phyloP scores from a whole-genome alignment of 805 yeast genomes.

The Priceomyces fermenticarens region DNA sequence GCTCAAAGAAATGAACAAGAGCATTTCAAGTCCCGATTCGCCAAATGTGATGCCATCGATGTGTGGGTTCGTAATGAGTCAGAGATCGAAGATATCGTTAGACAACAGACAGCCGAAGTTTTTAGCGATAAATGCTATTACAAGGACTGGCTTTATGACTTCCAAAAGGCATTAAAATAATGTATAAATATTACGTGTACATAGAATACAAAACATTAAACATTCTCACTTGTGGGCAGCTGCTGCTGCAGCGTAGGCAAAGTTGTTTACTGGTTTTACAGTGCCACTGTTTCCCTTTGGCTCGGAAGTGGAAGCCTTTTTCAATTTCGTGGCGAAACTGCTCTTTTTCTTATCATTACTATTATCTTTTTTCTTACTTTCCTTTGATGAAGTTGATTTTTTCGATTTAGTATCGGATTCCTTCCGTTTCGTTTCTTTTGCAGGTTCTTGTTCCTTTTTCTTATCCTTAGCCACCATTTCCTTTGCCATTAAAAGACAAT shows the following conservation, averaged over 20 bases:
- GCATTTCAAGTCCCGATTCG: constrained; percentile 18
- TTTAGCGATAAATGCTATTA: constrained; percentile 36
- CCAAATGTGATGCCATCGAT: constrained; percentile 26
- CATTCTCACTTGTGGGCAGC: constrained; percentile 32
- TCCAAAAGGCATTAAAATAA: constrained; percentile 8
- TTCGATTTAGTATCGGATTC: constrained; percentile 1
- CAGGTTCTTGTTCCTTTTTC: constrained; percentile 6
- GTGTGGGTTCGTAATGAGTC: constrained; percentile 37
- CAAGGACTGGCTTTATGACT: constrained; percentile 33
- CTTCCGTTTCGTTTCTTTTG: constrained; percentile 8
- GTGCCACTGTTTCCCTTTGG: background rate
- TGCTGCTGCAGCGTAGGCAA: constrained; percentile 48
- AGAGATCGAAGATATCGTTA: constrained; percentile 30
- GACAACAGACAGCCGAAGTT: constrained; percentile 28
- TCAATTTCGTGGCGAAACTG: constrained; percentile 1
- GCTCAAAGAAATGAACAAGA: constrained; percentile 25
- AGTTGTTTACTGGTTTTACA: constrained; percentile 20
- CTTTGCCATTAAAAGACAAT: constrained; percentile 64
- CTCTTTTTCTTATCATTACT: too few relatives aligned
- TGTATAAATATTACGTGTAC: background rate
- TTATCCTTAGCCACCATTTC: constrained; percentile 36
- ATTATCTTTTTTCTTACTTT: too few relatives aligned
- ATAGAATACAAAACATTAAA: background rate
- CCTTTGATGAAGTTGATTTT: background rate
- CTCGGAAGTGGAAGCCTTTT: background rate